Evolutionary conservation across 345 rosid species (phyloP), one percentile per base, ranked within the genome.

Genomic region (Lepidium sativum): DNA sequence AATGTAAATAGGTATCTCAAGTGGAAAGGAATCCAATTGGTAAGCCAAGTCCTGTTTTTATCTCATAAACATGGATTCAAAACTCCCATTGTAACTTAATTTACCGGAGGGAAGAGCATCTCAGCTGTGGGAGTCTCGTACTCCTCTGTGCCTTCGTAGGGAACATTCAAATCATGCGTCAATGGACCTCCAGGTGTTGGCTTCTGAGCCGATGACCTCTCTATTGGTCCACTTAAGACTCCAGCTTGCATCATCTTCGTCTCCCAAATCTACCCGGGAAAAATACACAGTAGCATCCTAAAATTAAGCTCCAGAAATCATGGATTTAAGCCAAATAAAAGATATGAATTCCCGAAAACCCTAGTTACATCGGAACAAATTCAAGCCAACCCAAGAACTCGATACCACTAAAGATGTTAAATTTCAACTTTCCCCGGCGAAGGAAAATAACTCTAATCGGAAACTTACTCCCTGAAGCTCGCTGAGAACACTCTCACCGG

Each of bases 71-170:
- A 10, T 0, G 23, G 37, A 35, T 1, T 9, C 16, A 25, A 34
- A 41, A 4, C 6, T 0, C 7, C 31, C 0, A 3, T 16, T 63
- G 45, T 29, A 0, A 47, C 27, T 3, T 7, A 11, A 77, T 77
- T 76, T 23, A 94, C 99, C 9, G 97, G 96, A 68, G 99, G 95
- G 52, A 91, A 91, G 47, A 91, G 92, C 64, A 95, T 85, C 54
- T 91, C 99, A 61, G 94, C 92, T 1, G 99, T 95, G 25, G 99
- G 99, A 51, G 99, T 95, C 77, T 95, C 97, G 13, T 82, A 95
- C 76, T 95, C 99, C 77, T 95, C 99, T 0, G 90, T 74, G 51
- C 88, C 97, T 65, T 95, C 89, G 57, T 95, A 95, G 0, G 99
- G 99, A 13, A 88, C 99, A 80, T 95, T 95, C 32, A 95, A 88